Evolutionary conservation across 352 stramenopile genomes (phyloP), one percentile per base, ranked within the genome.

Genomic region (Bremia lactucae): DNA sequence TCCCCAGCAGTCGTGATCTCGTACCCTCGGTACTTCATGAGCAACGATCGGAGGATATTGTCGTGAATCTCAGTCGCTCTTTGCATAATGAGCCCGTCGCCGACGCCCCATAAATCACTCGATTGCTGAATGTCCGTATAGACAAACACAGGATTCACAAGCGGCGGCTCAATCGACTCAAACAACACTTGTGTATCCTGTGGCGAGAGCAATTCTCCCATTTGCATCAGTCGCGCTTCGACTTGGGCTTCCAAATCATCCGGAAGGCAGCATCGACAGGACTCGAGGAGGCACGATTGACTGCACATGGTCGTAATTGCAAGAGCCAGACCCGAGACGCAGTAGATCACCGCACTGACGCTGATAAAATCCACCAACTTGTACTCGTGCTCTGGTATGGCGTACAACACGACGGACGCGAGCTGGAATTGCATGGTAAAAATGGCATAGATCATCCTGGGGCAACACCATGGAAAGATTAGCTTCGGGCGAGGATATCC

Each of bases 101-200:
- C 51, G 1, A 73, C 39, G 4, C 39, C 56, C 71, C 71, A 83
- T 0, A 83, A 28, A 6, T 51, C 63, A 42, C 65, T 83, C 11
- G 71, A 83, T 8, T 72, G 71, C 31, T 81, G 49, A 16, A 83
- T 83, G 45, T 81, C 71, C 5, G 71, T 83, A 35, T 76, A 78
- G 0, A 83, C 68, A 45, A 83, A 83, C 16, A 80, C 68, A 7
- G 68, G 68, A 20, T 71, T 72, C 0, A 68, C 62, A 1, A 65
- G 36, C 0, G 65, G 65, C 2, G 65, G 54, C 26, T 75, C 65
- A 0, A 36, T 45, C 5, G 52, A 62, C 13, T 62, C 62, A 3
- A 68, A 40, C 1, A 64, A 15, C 1, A 62, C 26, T 9, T 52
- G 49, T 1, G 49, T 60, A 28, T 68, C 52, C 43, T 40, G 38